Percentiles rank a stretch among this genome's conserved stretches.
Conservation (phyloP, 805 yeast species). For the Spathaspora arborariae region DNA sequence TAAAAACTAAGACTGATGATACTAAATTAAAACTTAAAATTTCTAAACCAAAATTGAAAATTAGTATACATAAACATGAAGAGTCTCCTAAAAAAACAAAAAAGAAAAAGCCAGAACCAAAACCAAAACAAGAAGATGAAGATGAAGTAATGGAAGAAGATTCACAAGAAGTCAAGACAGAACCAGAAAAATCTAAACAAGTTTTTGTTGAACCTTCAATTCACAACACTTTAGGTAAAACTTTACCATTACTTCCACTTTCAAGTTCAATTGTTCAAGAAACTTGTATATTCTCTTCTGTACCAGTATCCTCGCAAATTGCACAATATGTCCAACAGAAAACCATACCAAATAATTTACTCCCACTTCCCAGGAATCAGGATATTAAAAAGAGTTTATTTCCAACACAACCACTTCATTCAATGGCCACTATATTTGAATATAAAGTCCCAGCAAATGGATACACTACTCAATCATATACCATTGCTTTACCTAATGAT, state of each 20-base stretch:
- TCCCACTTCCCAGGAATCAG: constrained; percentile 23
- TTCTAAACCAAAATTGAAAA: constrained; percentile 21
- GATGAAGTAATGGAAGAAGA: constrained; percentile 13
- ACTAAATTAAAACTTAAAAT: constrained; percentile 24
- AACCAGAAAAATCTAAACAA: constrained; percentile 1
- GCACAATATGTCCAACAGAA: constrained; percentile 14
- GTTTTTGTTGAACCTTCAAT: constrained; percentile 6
- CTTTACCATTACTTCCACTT: constrained; percentile 21
- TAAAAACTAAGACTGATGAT: constrained; percentile 18
- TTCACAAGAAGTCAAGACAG: constrained; percentile 6
- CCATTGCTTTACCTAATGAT: constrained; percentile 35
- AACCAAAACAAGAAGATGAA: constrained; percentile 10
- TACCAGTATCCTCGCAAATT: constrained; percentile 10
- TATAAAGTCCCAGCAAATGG: constrained; percentile 38
- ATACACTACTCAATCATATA: constrained; percentile 34
- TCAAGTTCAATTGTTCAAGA: constrained; percentile 36
- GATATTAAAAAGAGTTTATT: constrained; percentile 25
- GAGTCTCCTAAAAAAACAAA: constrained; percentile 15
- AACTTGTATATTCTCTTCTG: constrained; percentile 30
- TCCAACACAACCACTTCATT: constrained; percentile 25
- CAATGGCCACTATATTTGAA: constrained; percentile 32
- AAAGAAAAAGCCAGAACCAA: constrained; percentile 16
- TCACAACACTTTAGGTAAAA: constrained; percentile 25
- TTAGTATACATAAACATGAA: constrained; percentile 17
- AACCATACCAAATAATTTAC: background rate